A percentile compares a stretch with the other conserved stretches of the same genome.
Conservation (phyloP, 805 yeast species). For the Wickerhamia fluorescens region DNA sequence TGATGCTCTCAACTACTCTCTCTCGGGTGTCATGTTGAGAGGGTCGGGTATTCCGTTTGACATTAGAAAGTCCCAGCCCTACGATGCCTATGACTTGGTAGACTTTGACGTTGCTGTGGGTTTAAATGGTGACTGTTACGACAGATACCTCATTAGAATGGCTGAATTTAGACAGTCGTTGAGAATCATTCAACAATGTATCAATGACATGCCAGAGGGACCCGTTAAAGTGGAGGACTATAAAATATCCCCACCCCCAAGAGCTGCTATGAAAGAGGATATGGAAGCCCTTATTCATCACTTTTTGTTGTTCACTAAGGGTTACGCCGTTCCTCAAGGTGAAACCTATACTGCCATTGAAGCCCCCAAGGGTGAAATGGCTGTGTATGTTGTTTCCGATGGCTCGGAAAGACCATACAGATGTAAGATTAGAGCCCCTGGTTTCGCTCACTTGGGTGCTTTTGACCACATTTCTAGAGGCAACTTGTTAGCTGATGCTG, state of each 20-base stretch:
- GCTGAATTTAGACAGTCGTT: slow-evolving; percentile 87
- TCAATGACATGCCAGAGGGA: slow-evolving; percentile 87
- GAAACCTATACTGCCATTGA: slow-evolving; percentile 88
- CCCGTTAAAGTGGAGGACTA: slow-evolving; percentile 88
- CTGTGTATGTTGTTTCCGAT: slow-evolving; percentile 80
- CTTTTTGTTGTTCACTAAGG: slow-evolving; percentile 81
- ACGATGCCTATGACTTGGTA: slow-evolving; percentile 81
- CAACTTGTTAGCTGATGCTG: slow-evolving; percentile 84
- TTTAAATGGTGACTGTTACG: slow-evolving; percentile 83
- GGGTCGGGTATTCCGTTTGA: slow-evolving; percentile 88
- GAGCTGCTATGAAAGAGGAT: slow-evolving; percentile 78
- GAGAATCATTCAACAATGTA: slow-evolving; percentile 84
- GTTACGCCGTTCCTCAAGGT: slow-evolving; percentile 83
- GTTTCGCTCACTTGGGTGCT: slow-evolving; percentile 84
- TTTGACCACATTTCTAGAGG: slow-evolving; percentile 84
- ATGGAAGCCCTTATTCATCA: slow-evolving; percentile 92
- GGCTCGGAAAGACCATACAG: slow-evolving; percentile 88
- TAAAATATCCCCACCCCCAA: slow-evolving; percentile 78
- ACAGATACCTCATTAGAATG: slow-evolving; percentile 83
- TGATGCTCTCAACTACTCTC: slow-evolving; percentile 74
- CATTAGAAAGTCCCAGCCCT: slow-evolving; percentile 79
- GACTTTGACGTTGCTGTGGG: slow-evolving; percentile 89
- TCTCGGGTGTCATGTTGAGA: slow-evolving; percentile 85
- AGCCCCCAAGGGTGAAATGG: slow-evolving; percentile 96
- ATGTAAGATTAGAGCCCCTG: slow-evolving; percentile 92